Conservation (phyloP, 2,329 filamentous ascomycete genomes). For the Niveomyces coronatus region DNA sequence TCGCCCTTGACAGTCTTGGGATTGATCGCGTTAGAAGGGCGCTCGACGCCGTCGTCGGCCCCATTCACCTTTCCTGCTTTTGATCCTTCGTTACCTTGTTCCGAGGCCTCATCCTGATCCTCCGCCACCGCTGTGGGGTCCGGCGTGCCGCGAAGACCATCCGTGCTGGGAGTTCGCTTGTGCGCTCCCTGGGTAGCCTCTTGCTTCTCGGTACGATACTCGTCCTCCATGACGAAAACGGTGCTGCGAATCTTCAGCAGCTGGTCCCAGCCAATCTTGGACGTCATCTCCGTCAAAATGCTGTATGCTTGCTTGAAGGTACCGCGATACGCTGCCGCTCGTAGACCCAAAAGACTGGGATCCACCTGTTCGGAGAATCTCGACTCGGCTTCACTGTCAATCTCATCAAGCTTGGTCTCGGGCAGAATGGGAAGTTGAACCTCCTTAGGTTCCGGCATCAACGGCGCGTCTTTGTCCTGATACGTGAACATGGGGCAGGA, state of each 20-base stretch:
- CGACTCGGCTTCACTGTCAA: constrained; percentile 80
- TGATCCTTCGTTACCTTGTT: constrained; percentile 21
- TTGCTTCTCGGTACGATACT: constrained; percentile 84
- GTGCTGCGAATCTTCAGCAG: constrained; percentile 88
- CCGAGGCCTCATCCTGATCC: constrained; percentile 24
- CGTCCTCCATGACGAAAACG: constrained; percentile 99
- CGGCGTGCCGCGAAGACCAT: constrained; percentile 64
- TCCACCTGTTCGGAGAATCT: constrained; percentile 79
- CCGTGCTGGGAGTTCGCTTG: constrained; percentile 68
- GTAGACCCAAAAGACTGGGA: constrained; percentile 71
- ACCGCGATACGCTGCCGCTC: constrained; percentile 83
- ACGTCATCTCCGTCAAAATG: constrained; percentile 88
- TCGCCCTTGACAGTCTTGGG: constrained; percentile 69
- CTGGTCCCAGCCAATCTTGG: constrained; percentile 96
- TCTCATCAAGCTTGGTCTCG: constrained; percentile 88
- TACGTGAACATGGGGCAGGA: constrained; percentile 99
- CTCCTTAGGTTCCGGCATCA: constrained; percentile 87
- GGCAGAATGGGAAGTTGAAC: constrained; percentile 78
- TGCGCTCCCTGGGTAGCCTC: constrained; percentile 38
- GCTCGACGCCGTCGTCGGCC: constrained; percentile 47
- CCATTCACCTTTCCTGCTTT: constrained; percentile 29
- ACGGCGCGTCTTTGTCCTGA: constrained; percentile 91
- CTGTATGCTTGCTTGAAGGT: constrained; percentile 94
- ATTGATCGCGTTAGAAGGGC: constrained; percentile 68
- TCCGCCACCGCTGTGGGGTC: constrained; percentile 43